Evolutionary conservation across 140 eudicot genomes (phyloP).

Genomic region (Artemisia princeps): DNA sequence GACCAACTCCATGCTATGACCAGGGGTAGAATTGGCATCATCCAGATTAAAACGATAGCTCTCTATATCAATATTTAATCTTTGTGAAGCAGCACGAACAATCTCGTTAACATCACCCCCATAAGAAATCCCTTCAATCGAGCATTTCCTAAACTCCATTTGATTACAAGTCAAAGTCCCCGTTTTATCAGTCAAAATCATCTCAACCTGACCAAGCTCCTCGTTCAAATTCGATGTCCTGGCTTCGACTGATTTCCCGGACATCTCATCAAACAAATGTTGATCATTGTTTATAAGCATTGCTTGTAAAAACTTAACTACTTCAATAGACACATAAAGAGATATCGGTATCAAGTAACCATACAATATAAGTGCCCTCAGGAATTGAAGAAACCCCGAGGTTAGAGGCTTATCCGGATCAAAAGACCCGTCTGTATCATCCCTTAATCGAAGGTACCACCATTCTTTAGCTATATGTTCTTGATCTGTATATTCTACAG

Average conservation of each 20-base stretch:
- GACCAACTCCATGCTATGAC: slow-evolving; percentile 39
- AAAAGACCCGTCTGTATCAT: slow-evolving; percentile 29
- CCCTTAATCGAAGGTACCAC: slow-evolving; percentile 41
- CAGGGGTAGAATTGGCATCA: slow-evolving; percentile 38
- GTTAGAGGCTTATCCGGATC: slow-evolving; percentile 29
- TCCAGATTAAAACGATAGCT: slow-evolving; percentile 44
- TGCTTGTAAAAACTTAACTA: slow-evolving; percentile 53
- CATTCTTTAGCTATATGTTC: slow-evolving; percentile 27
- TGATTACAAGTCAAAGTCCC: slow-evolving; percentile 60
- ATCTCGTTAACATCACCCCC: slow-evolving; percentile 46
- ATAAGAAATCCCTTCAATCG: slow-evolving; percentile 46
- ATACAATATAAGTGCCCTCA: slow-evolving; percentile 45
- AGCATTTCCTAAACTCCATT: slow-evolving; percentile 55
- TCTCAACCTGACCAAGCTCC: slow-evolving; percentile 56
- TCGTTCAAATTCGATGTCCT: slow-evolving; percentile 51
- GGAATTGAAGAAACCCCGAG: slow-evolving; percentile 42
- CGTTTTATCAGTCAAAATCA: slow-evolving; percentile 44
- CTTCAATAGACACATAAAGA: slow-evolving; percentile 49
- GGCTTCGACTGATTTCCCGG: slow-evolving; percentile 40
- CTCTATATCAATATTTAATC: slow-evolving; percentile 44
- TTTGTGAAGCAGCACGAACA: slow-evolving; percentile 48
- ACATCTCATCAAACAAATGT: slow-evolving; percentile 38
- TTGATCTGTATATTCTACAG: slow-evolving; percentile 28
- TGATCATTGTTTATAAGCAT: slow-evolving; percentile 47
- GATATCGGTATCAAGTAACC: slow-evolving; percentile 57